Conservation (phyloP, 2,329 filamentous ascomycete genomes). For the Aspergillus jensenii region DNA sequence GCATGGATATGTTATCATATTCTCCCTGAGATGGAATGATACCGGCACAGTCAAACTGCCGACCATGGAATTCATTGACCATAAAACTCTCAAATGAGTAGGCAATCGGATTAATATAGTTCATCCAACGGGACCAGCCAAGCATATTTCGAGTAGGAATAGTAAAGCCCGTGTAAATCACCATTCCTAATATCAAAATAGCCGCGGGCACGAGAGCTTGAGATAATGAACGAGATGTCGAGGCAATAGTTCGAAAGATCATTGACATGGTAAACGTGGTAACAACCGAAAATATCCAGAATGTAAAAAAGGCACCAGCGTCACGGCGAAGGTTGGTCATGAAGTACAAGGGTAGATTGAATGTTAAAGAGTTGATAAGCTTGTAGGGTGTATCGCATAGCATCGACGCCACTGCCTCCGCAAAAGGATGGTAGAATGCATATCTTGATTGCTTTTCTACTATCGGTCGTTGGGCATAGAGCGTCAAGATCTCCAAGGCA, state of each 20-base stretch:
- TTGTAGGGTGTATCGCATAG: constrained; percentile 84
- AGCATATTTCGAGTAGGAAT: constrained; percentile 62
- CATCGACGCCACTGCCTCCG: constrained; percentile 84
- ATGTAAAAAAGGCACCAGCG: constrained; percentile 80
- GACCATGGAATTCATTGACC: constrained; percentile 75
- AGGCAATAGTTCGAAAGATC: constrained; percentile 81
- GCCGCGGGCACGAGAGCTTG: constrained; percentile 59
- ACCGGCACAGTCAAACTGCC: constrained; percentile 54
- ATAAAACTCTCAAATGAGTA: constrained; percentile 81
- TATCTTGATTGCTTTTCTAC: constrained; percentile 88
- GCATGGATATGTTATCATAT: constrained; percentile 36
- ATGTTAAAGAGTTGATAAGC: constrained; percentile 68
- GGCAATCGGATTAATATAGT: constrained; percentile 74
- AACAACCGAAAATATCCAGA: constrained; percentile 71
- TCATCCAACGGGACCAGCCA: constrained; percentile 79
- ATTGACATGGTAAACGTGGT: constrained; percentile 79
- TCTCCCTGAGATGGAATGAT: constrained; percentile 45
- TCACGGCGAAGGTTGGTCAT: constrained; percentile 78
- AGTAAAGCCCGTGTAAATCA: constrained; percentile 53
- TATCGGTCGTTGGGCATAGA: constrained; percentile 86
- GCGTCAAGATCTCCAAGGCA: constrained; percentile 78
- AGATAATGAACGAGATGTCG: constrained; percentile 66
- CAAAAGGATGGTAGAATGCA: constrained; percentile 86
- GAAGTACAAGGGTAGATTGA: constrained; percentile 83
- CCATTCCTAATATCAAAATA: constrained; percentile 45